Base-by-base conservation (phyloP, 805 yeast genomes). In the Candida xiaguanensis region DNA sequence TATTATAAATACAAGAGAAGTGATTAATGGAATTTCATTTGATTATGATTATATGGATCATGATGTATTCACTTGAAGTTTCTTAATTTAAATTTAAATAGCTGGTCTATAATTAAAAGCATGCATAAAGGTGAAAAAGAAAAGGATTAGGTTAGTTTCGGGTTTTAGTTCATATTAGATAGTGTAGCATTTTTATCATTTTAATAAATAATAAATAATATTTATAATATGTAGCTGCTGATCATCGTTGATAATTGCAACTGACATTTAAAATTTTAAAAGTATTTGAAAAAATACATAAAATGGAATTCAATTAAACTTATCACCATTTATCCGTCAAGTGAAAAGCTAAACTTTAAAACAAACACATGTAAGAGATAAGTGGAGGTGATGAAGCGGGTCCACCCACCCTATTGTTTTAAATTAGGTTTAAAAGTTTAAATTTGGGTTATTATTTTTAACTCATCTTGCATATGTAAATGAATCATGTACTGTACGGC, bases 41-140 rank as follows among this genome's bases (percentile, higher is more conserved):
- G 77, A 73, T 49, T 70, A 68, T 48, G 65, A 65, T 46, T 65
- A 59, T 40, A 54, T 68, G 43, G 74, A 68, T 48, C 56, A 64
- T 31, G 56, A 50, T 60, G 61, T 36, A 50, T 61, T 36, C n/a
- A 9, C 59, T 49, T 36, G n/a, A n/a, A 20, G 24, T 20, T 20
- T 20, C 8, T 20, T 7, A 20, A n/a, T n/a, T n/a, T n/a, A n/a
- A n/a, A 22, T 13, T 8, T 17, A 5, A 28, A 37, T 37, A 37
- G 40, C 40, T 24, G 40, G 40, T 34, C 29, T 36, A 36, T 36
- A 17, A 28, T 35, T 15, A 25, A n/a, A n/a, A n/a, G 24, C 24
- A 20, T 9, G 24, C 24, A 7, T 20, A 6, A 20, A 20, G 18
- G 14, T n/a, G n/a, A 18, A n/a, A 20, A 20, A 24, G 8, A 4